A percentile compares a stretch with the other conserved stretches of the same genome.
Conservation (phyloP, 257 asterid genomes). For the Ilex aquifolium region DNA sequence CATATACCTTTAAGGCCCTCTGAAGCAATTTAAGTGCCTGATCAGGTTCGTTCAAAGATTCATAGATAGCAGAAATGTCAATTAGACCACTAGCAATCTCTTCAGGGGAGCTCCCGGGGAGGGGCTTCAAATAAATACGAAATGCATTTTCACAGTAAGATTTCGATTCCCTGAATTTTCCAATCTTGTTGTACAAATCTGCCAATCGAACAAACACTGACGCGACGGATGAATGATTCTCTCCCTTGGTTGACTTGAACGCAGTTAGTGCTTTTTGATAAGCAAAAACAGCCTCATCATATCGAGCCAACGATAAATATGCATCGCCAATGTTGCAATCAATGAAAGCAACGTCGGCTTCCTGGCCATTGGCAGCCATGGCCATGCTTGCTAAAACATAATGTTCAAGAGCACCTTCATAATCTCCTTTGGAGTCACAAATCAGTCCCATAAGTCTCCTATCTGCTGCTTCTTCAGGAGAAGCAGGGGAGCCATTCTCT, state of each 20-base stretch:
- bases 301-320: conserved; percentile 58
- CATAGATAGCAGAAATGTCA: conserved; percentile 46
- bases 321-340: conserved; percentile 88
- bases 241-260: conserved; percentile 63
- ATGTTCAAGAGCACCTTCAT: conserved; percentile 80
- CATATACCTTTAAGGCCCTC: conserved; percentile 42
- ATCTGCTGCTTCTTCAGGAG: conserved; percentile 83
- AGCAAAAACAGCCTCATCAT: conserved; percentile 75
- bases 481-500: conserved; percentile 34
- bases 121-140: conserved; percentile 51
- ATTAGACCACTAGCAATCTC: conserved; percentile 85
- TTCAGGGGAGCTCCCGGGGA: conserved; percentile 44
- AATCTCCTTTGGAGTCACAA: conserved; percentile 72
- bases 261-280: conserved; percentile 66
- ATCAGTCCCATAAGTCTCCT: conserved; percentile 84
- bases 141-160: conserved; percentile 70
- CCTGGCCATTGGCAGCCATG: conserved; percentile 61
- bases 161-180: conserved; percentile 66
- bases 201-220: conserved; percentile 74
- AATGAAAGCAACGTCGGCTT: conserved; percentile 63
- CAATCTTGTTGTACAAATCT: conserved; percentile 71
- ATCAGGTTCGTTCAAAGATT: conserved; percentile 41
- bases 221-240: conserved; percentile 69
- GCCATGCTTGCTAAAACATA: conserved; percentile 87
- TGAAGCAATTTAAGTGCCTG: conserved; percentile 40